These are phyloP conservation scores for Fomitopsis schrenkii DNA, from an alignment of 1,284 basidiomycete genomes.

Conservation along the genomic window DNA sequence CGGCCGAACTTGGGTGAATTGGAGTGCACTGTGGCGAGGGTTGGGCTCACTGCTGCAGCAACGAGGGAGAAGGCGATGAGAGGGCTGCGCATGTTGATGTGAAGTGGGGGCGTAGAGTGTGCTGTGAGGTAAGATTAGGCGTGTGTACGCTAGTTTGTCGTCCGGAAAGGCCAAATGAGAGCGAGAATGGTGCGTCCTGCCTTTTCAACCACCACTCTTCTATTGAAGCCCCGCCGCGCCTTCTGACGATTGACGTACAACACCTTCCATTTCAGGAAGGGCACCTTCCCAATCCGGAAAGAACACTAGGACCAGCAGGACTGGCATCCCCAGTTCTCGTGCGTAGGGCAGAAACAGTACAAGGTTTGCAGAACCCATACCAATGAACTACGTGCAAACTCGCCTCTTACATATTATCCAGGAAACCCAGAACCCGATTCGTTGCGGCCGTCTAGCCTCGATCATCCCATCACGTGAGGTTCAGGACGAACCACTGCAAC, in stretches of 20 bases:
- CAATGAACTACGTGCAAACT: no score
- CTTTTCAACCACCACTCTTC: slow-evolving; percentile 14
- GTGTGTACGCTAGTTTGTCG: slow-evolving; percentile 16
- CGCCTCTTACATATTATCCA: no score
- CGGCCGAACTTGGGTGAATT: slow-evolving; percentile 16
- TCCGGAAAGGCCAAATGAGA: slow-evolving; percentile 8
- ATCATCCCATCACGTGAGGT: no score
- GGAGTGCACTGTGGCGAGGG: slow-evolving; percentile 23
- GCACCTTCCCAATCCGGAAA: slow-evolving; percentile 2
- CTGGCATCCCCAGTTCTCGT: no score
- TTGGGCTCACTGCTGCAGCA: slow-evolving; percentile 27
- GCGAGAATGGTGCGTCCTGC: not conserved
- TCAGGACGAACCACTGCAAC: not conserved
- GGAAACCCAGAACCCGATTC: no score
- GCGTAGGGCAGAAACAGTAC: no score
- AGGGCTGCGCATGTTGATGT: slow-evolving; percentile 28
- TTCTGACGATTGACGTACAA: slow-evolving; percentile 17
- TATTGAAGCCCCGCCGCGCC: slow-evolving; percentile 23
- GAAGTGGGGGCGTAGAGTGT: slow-evolving; percentile 13
- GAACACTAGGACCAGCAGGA: not conserved
- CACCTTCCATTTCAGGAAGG: slow-evolving; percentile 9
- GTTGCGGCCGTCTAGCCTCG: no score
- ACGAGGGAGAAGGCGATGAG: slow-evolving; percentile 29
- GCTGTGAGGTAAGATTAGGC: slow-evolving; percentile 21
- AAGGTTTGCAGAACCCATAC: no score